These are phyloP conservation scores for Pseudopithomyces maydicus DNA, from an alignment of 2,329 filamentous ascomycete species.

Conservation along the genomic window DNA sequence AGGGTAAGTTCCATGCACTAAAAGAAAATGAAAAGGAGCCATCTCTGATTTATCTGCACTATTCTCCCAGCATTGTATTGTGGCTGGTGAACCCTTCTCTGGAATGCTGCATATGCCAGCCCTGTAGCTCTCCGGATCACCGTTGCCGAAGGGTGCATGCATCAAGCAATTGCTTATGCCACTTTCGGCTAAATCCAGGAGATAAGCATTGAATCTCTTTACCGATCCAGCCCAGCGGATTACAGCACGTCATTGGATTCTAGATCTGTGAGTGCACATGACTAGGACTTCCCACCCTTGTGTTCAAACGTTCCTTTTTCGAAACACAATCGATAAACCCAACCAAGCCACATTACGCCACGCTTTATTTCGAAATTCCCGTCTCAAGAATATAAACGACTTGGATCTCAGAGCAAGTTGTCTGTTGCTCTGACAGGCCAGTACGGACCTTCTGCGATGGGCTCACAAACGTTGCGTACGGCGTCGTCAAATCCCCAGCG, in stretches of 20 bases:
- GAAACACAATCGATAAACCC: too few species aligned
- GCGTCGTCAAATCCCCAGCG: neutral
- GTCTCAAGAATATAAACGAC: neutral
- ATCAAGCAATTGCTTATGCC: neutral
- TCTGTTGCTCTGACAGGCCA: neutral
- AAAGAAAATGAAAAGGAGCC: neutral
- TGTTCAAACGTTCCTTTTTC: too few species aligned
- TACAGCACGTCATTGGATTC: neutral
- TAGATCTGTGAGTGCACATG: neutral
- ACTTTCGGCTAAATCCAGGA: neutral
- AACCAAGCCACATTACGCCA: neutral
- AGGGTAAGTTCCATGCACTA: neutral
- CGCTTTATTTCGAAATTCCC: neutral
- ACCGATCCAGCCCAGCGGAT: neutral
- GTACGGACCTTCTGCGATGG: neutral
- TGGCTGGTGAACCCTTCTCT: neutral
- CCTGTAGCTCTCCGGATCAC: neutral
- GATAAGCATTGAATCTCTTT: neutral
- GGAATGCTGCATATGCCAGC: neutral
- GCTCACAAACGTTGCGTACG: neutral
- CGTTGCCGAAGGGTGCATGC: constrained; percentile 1
- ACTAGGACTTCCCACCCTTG: too few species aligned
- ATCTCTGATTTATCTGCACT: neutral
- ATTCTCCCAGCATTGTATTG: neutral
- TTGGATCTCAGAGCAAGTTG: neutral